Base-by-base conservation (phyloP, 768 basidiomycete genomes). In the Daedaleopsis nitida region DNA sequence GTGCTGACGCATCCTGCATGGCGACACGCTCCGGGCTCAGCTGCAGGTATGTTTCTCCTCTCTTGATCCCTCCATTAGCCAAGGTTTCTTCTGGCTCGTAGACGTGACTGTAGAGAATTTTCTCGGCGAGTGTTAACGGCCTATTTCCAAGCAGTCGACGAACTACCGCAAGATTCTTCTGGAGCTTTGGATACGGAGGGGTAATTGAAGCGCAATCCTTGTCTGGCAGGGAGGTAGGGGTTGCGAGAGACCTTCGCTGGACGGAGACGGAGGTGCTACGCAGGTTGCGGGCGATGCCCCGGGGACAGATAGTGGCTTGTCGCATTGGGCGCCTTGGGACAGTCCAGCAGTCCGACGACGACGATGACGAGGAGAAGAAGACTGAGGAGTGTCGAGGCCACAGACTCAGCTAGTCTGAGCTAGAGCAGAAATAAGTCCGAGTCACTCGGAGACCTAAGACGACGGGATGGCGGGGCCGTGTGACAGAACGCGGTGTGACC, bases 81-180 rank as follows among this genome's bases (percentile, higher is more conserved):
- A 96, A 75, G 56, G 79, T 86, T 68, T 86, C 85, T 59, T 88
- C 84, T 5, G 93, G 92, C 66, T 96, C 84, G 64, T 85, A 76
- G 57, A 98, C 78, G 76, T 99, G 97, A 68, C 92, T 89, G 76
- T 97, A 98, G 34, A 99, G 81, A 45, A 98, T 96, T 81, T 99
- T 99, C 76, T 99, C 97, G 21, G 96, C 90, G n/a, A 99, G 81
- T 2, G 95, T 94, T 57, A 99, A 77, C 39, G 95, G 96, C 56
- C 88, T 80, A 66, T 86, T 80, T 66, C 80, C 76, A 58, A 98
- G 81, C 48, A 91, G 75, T 57, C 81, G 72, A 47, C 91, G 86
- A 55, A 94, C 92, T 55, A 75, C 75, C 55, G 83, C 78, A 58
- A 97, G 83, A 52, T 89, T 95, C 66, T 81, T 70, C 37, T 91